Percentiles rank a stretch among this genome's conserved stretches.
Conservation (phyloP, 73 alveolate genomes). For the Paramecium sonneborni region DNA sequence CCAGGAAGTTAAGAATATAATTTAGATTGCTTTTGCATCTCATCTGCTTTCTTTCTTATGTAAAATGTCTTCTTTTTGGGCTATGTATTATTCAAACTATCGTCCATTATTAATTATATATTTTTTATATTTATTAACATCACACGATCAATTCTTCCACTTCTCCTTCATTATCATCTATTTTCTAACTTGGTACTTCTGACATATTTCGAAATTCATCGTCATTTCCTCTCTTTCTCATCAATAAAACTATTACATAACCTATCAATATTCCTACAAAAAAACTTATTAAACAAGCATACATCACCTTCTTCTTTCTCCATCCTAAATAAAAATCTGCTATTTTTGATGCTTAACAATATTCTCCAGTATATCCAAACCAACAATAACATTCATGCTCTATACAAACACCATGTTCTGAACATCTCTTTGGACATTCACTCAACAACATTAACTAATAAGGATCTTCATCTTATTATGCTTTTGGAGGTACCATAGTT, state of each 20-base stretch:
- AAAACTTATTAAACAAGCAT: neutral
- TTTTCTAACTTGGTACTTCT: neutral
- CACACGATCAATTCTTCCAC: neutral
- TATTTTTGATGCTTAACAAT: constrained; percentile 9
- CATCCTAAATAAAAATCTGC: neutral
- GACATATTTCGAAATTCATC: neutral
- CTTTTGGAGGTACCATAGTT: constrained; percentile 38
- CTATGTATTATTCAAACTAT: neutral
- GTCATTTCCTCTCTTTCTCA: neutral
- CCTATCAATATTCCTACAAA: neutral
- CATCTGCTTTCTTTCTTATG: neutral
- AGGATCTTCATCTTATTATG: neutral
- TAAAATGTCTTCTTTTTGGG: neutral
- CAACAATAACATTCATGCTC: neutral
- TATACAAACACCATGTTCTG: neutral
- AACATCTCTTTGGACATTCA: neutral
- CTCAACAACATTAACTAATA: neutral
- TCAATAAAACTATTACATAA: neutral
- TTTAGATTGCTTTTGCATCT: neutral
- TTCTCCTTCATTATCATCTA: neutral
- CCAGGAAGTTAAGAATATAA: neutral
- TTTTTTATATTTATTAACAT: neutral
- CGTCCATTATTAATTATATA: neutral
- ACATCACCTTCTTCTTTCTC: neutral
- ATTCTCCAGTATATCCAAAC: neutral